phyloP scores from a whole-genome alignment of 1,284 basidiomycete genomes.

The Pseudozyma pruni region DNA sequence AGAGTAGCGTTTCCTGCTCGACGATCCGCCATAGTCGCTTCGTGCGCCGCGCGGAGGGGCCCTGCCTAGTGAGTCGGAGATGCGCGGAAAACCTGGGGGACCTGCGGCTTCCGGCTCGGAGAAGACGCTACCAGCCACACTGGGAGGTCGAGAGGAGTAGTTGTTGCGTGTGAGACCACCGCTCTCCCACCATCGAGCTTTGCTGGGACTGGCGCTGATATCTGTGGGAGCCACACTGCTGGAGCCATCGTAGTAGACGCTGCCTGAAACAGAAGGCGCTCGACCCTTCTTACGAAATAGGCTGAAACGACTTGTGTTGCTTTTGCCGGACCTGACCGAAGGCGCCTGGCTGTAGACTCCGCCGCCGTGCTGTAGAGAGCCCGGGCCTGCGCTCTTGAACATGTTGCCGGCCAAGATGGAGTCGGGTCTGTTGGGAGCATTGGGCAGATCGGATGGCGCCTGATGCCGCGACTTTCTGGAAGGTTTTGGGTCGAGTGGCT shows the following conservation, averaged over 20 bases:
- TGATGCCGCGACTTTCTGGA: slow-evolving; percentile 13
- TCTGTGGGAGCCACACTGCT: slow-evolving; percentile 47
- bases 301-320: slow-evolving; percentile 53
- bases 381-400: slow-evolving; percentile 39
- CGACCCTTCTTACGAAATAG: slow-evolving; percentile 39
- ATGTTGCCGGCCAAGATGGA: slow-evolving; percentile 57
- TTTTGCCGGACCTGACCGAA: slow-evolving; percentile 47
- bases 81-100: slow-evolving; percentile 23
- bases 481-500: slow-evolving; percentile 26
- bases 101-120: slow-evolving; percentile 47
- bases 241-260: slow-evolving; percentile 45
- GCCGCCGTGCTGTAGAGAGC: slow-evolving; percentile 17
- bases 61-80: slow-evolving; percentile 15
- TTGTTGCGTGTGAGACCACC: slow-evolving; percentile 38
- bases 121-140: slow-evolving; percentile 57
- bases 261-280: slow-evolving; percentile 37
- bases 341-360: slow-evolving; percentile 29
- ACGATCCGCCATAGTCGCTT: slow-evolving; percentile 50
- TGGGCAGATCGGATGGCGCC: slow-evolving; percentile 57
- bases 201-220: slow-evolving; percentile 18
- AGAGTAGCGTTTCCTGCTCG: slow-evolving; percentile 24
- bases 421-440: slow-evolving; percentile 47
- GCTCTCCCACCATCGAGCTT: slow-evolving; percentile 57
- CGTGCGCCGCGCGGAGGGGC: slow-evolving; percentile 27
- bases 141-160: slow-evolving; percentile 44